phyloP scores from a whole-genome alignment of 345 rosid genomes.

The Eucalyptus regnans region DNA sequence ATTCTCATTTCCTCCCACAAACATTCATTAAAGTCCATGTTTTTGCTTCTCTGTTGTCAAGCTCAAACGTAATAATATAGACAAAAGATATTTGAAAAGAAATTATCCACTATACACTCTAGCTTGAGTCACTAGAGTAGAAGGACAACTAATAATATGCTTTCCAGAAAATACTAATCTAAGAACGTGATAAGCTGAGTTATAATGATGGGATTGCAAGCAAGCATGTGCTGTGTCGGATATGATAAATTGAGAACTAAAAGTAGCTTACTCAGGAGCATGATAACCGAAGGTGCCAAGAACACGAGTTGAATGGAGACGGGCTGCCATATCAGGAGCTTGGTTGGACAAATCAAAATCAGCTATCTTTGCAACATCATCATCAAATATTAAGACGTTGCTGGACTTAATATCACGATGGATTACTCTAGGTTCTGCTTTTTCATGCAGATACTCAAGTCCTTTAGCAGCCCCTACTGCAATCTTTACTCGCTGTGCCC shows the following conservation, averaged over 20 bases:
- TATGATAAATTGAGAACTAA: not conserved
- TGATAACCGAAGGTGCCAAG: slow-evolving; percentile 96
- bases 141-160: not conserved
- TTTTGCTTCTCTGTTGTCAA: not conserved
- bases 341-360: slow-evolving; percentile 93
- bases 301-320: slow-evolving; percentile 92
- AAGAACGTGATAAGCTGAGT: not conserved
- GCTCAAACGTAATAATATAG: not conserved
- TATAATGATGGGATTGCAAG: not conserved
- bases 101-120: not conserved
- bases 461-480: slow-evolving; percentile 92
- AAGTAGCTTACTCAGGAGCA: slow-evolving; percentile 83
- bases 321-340: slow-evolving; percentile 88
- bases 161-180: not conserved
- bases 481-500: slow-evolving; percentile 90
- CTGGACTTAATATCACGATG: slow-evolving; percentile 91
- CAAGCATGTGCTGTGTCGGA: not conserved
- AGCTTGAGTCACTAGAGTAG: not conserved
- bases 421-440: slow-evolving; percentile 56
- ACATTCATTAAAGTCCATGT: not conserved
- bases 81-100: not conserved
- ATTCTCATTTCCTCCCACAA: not conserved
- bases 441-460: slow-evolving; percentile 92
- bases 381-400: slow-evolving; percentile 71
- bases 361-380: slow-evolving; percentile 80